These are phyloP conservation scores for Pholiota molesta DNA, from an alignment of 768 basidiomycete genomes.

Conservation along the genomic window DNA sequence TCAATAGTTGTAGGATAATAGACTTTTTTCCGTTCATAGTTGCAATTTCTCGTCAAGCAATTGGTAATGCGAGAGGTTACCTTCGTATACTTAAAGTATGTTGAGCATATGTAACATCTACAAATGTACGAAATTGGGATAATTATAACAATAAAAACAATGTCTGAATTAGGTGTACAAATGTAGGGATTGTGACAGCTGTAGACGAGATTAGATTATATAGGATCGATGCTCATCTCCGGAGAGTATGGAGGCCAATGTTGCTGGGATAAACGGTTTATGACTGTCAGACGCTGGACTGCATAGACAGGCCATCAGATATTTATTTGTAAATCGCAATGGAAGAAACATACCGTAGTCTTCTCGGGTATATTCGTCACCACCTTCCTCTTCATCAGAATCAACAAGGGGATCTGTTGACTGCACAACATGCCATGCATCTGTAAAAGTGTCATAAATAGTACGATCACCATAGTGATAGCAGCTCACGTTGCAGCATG, in stretches of 20 bases:
- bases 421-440: slow-evolving; percentile 72
- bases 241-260: slow-evolving; percentile 23
- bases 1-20: slow-evolving; percentile 33
- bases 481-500: slow-evolving; percentile 67
- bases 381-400: slow-evolving; percentile 70
- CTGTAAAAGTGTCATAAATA: slow-evolving; percentile 35
- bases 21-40: slow-evolving; percentile 14
- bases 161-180: slow-evolving; percentile 2
- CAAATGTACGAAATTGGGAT: slow-evolving; percentile 15
- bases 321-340: background rate
- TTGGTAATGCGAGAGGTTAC: slow-evolving; percentile 6
- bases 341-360: slow-evolving; percentile 59
- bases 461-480: background rate
- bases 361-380: slow-evolving; percentile 63
- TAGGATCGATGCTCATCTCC: slow-evolving; percentile 19
- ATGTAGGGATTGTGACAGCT: background rate
- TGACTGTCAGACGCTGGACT: slow-evolving; percentile 66
- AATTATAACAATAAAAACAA: slow-evolving; percentile 22
- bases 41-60: slow-evolving; percentile 1
- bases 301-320: slow-evolving; percentile 12
- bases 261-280: slow-evolving; percentile 51
- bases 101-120: slow-evolving; percentile 18
- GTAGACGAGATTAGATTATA: slow-evolving; percentile 5
- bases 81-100: slow-evolving; percentile 11
- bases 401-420: slow-evolving; percentile 74